Evolutionary conservation across 371 early-diverging fungal species (phyloP).

Genomic region (Mucor piriformis): DNA sequence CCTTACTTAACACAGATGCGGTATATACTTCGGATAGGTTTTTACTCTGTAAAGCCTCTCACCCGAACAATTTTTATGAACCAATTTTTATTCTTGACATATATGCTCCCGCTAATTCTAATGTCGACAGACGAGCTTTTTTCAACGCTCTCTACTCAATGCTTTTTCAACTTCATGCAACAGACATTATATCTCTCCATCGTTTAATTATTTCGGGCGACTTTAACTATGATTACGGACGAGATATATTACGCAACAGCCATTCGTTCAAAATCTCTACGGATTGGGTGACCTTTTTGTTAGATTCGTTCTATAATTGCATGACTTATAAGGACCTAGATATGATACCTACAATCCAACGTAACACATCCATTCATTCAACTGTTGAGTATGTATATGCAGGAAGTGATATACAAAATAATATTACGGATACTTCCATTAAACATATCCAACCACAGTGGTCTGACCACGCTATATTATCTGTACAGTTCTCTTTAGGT

Average conservation of each 20-base stretch:
- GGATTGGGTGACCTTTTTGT: neutral
- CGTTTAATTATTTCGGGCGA: too few species aligned
- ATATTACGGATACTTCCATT: neutral
- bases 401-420: neutral
- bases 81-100: slow-evolving; percentile 3
- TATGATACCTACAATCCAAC: neutral
- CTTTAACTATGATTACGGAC: slow-evolving; percentile 4
- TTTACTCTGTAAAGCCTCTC: slow-evolving; percentile 2
- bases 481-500: neutral
- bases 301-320: neutral
- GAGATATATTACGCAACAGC: neutral
- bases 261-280: neutral
- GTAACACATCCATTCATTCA: neutral
- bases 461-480: slow-evolving; percentile 2
- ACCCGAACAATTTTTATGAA: slow-evolving; percentile 7
- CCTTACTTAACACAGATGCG: neutral
- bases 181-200: neutral
- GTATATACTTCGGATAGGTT: neutral
- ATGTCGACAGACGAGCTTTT: neutral
- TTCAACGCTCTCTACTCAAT: neutral
- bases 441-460: neutral
- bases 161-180: neutral
- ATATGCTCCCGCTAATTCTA: slow-evolving; percentile 12
- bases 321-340: neutral
- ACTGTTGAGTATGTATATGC: slow-evolving; percentile 6